phyloP scores from a whole-genome alignment of 2,329 filamentous ascomycete species.

The Aspergillus glaucus region DNA sequence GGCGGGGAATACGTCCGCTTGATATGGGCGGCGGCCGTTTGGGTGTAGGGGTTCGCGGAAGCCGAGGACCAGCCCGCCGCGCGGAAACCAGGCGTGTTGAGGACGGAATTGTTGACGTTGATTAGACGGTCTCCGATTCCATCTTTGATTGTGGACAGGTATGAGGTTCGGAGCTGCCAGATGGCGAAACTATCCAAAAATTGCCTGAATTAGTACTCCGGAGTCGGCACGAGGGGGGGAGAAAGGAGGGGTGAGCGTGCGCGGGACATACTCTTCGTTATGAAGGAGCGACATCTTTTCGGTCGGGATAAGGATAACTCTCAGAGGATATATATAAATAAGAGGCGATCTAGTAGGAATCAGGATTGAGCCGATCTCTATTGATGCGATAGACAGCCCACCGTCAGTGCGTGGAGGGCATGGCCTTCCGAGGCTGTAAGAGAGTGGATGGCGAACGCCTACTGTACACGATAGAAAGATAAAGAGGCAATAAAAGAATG shows the following conservation, averaged over 20 bases:
- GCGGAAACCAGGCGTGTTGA: slow-evolving; percentile 60
- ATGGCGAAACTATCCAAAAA: slow-evolving; percentile 50
- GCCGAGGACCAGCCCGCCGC: slow-evolving; percentile 54
- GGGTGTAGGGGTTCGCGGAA: slow-evolving; percentile 26
- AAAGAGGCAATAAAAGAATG: slow-evolving; percentile 4
- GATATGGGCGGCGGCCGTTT: slow-evolving; percentile 46
- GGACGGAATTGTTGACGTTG: slow-evolving; percentile 55
- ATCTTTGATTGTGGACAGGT: slow-evolving; percentile 58
- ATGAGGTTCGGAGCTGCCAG: slow-evolving; percentile 60
- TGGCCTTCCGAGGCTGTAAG: background rate
- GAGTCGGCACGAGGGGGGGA: slow-evolving; percentile 1
- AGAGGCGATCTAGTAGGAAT: background rate
- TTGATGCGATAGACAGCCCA: background rate
- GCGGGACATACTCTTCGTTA: slow-evolving; percentile 44
- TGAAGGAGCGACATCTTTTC: slow-evolving; percentile 35
- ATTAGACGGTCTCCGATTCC: slow-evolving; percentile 61
- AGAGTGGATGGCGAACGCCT: background rate
- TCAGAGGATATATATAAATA: background rate
- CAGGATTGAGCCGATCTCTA: background rate
- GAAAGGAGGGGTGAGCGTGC: background rate
- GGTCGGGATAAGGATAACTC: slow-evolving; percentile 2
- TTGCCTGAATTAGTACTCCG: slow-evolving; percentile 7
- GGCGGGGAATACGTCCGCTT: slow-evolving; percentile 62
- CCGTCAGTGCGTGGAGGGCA: background rate
- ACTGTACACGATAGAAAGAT: background rate